Evolutionary conservation across 352 stramenopile species (phyloP).

Genomic region (Phytopythium vexans): DNA sequence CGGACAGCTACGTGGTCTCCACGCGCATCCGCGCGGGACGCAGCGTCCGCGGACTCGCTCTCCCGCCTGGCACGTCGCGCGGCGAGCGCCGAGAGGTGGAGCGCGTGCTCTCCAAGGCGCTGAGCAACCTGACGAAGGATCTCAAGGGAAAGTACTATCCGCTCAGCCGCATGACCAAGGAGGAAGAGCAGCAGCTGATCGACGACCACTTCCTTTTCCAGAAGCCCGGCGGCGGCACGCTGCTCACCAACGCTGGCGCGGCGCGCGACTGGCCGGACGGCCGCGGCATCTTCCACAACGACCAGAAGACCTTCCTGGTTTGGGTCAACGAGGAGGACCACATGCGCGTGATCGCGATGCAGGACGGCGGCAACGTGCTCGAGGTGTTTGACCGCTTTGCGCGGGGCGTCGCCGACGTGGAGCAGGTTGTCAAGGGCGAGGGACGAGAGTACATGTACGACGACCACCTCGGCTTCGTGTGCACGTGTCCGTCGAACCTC

Average conservation of each 20-base stretch:
- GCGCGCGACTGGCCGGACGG: conserved; percentile 86
- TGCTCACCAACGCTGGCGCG: conserved; percentile 70
- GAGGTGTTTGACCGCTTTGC: conserved; percentile 85
- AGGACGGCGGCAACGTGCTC: conserved; percentile 81
- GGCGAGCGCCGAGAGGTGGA: conserved; percentile 67
- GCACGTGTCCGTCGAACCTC: conserved; percentile 70
- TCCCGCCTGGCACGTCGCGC: conserved; percentile 74
- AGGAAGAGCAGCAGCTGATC: conserved; percentile 85
- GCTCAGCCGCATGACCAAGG: conserved; percentile 81
- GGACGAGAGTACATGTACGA: conserved; percentile 70
- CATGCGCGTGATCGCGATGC: conserved; percentile 78
- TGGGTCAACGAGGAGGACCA: conserved; percentile 83
- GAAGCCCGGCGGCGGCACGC: conserved; percentile 76
- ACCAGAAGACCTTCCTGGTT: conserved; percentile 80
- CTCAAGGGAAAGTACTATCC: conserved; percentile 76
- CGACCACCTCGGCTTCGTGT: conserved; percentile 63
- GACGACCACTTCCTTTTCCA: conserved; percentile 88
- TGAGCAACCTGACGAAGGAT: conserved; percentile 63
- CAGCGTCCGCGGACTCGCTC: conserved; percentile 76
- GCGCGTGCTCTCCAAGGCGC: conserved; percentile 66
- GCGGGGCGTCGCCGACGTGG: conserved; percentile 48
- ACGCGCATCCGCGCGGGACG: conserved; percentile 86
- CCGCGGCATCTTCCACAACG: conserved; percentile 88
- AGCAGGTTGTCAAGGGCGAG: conserved; percentile 58
- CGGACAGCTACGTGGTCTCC: conserved; percentile 85